Base-by-base conservation (phyloP, 768 basidiomycete genomes). In the Dacryopinax spathularia region DNA sequence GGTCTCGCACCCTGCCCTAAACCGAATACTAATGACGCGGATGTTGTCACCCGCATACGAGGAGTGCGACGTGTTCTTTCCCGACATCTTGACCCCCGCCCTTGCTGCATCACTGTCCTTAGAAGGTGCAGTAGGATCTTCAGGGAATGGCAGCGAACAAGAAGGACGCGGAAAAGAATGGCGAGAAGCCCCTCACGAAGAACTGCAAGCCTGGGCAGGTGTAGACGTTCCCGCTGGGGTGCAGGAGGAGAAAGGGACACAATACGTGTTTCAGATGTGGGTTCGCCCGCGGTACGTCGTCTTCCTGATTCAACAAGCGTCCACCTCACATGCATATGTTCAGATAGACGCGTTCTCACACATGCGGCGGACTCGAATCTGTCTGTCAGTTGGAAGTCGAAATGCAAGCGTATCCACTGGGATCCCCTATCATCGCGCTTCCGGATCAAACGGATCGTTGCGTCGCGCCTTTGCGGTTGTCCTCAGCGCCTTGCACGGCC, bases 251-350 rank as follows among this genome's bases (percentile, higher is more conserved):
- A 87, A 88, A 62, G 90, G 86, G 10, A 78, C 91, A 44, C 78
- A 80, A 67, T 99, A 94, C 73, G 88, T 90, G 76, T 96, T 86
- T 74, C 90, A 99, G 77, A 92, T 99, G 92, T 99, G 95, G 95
- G 79, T 84, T 60, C 80, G 82, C 5, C 25, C 9, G 20, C 31
- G 48, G 48, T 56, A 29, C 10, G 48, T 56, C 5, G 18, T n/a
- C 10, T 10, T 37, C n/a, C n/a, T 37, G 10, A 10, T 10, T 37
- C 36, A 10, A 37, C n/a, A 37, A 37, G 36, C 36, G 36, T n/a
- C 12, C 36, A n/a, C 36, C n/a, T 37, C 12, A 37, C 12, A 37
- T n/a, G 36, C 36, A n/a, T n/a, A n/a, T 37, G 36, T 37, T 37
- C 36, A 37, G 36, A 37, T 37, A n/a, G n/a, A n/a, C n/a, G n/a